A percentile compares a stretch with the other conserved stretches of the same genome.
Conservation (phyloP, 192 early-diverging fungal species). For the Spizellomyces sp. region DNA sequence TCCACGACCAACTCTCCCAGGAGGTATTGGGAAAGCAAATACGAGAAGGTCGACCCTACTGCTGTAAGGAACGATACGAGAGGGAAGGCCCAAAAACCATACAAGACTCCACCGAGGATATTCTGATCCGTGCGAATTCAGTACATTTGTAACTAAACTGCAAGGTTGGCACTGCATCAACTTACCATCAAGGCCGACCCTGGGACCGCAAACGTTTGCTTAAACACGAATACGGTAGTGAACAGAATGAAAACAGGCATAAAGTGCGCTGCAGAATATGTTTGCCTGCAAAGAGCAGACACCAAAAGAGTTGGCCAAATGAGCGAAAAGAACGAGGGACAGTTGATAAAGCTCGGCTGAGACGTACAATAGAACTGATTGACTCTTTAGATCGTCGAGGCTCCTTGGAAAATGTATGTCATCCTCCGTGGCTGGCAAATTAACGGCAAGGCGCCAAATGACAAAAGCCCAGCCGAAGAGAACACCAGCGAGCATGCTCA, state of each 20-base stretch:
- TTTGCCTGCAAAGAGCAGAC: slow-evolving; percentile 20
- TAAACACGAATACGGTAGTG: slow-evolving; percentile 37
- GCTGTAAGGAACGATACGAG: slow-evolving; percentile 33
- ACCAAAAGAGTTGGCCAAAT: background rate
- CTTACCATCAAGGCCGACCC: slow-evolving; percentile 39
- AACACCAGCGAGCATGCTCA: slow-evolving; percentile 10
- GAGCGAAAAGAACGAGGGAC: background rate
- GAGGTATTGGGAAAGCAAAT: slow-evolving; percentile 32
- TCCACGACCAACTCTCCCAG: slow-evolving; percentile 28
- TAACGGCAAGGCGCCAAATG: slow-evolving; percentile 20
- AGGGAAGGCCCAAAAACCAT: slow-evolving; percentile 38
- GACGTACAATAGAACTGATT: slow-evolving; percentile 31
- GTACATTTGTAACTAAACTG: background rate
- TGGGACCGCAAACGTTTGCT: slow-evolving; percentile 43
- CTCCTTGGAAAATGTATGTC: slow-evolving; percentile 33
- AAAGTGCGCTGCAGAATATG: slow-evolving; percentile 31
- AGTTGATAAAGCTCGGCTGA: background rate
- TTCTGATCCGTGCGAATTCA: slow-evolving; percentile 17
- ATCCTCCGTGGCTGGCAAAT: slow-evolving; percentile 16
- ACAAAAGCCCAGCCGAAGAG: background rate
- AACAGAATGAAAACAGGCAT: slow-evolving; percentile 26
- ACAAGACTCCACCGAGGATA: slow-evolving; percentile 37
- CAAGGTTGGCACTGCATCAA: background rate
- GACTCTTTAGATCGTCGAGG: slow-evolving; percentile 40
- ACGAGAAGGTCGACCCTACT: slow-evolving; percentile 36